Base-by-base conservation (phyloP, 1,139 yeast species). In the Hyphopichia fennica region DNA sequence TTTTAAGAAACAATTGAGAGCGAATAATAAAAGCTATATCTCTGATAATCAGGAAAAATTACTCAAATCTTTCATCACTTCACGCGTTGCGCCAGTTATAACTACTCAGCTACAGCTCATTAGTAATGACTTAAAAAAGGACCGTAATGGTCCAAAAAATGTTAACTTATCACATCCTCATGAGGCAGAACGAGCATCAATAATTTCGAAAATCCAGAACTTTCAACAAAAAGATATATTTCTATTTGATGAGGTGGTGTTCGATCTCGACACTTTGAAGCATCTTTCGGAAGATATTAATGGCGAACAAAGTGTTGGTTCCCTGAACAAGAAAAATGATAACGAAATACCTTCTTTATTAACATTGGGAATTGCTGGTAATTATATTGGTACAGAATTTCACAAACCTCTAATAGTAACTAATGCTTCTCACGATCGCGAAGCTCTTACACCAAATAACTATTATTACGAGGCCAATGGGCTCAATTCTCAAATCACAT, bases 351-450 rank as follows among this genome's bases (percentile, higher is more conserved):
- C 34, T 4, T 10, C 19, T 10, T 9, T 35, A 4, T 10, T 38
- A 15, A 18, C 41, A 8, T 17, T 38, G 29, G 41, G 41, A 7
- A 23, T 38, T 4, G 32, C 36, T 4, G 41, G 37, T 3, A 38
- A 38, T 20, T 33, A 13, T 19, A 5, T 15, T 7, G 41, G 41
- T 14, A 33, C 41, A 3, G 41, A 38, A 29, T 38, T 38, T 13
- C 41, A 33, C 15, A 28, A 38, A 28, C 36, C 41, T 1, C 28
- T 33, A 10, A 28, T 29, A 15, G 19, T 38, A 8, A 34, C 41
- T 8, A 38, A 38, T 19, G 28, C 19, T 10, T n/a, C 27, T 8
- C 17, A 38, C 8, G 18, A 25, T 7, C 28, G 13, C 6, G 34
- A 28, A 4, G 14, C 14, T 9, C 33, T 38, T n/a, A 13, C 22